A percentile compares a stretch with the other conserved stretches of the same genome.
Evolutionary conservation across 306 rosid species (phyloP).

Genomic region (Comarum palustre): DNA sequence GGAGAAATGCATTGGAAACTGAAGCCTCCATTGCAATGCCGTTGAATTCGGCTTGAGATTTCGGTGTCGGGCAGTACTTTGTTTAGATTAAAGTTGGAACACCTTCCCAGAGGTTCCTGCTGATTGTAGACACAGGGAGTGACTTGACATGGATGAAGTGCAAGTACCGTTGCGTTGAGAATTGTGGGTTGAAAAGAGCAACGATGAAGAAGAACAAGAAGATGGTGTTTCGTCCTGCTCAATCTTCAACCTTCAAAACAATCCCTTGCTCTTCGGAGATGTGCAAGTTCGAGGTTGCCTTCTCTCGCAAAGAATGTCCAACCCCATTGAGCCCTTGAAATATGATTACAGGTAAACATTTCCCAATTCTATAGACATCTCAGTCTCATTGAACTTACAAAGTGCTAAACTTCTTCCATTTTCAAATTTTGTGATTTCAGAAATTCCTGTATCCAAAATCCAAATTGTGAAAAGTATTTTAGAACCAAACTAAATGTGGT

Average conservation of each 20-base stretch:
- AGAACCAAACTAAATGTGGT: conserved; percentile 23
- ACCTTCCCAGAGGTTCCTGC: conserved; percentile 50
- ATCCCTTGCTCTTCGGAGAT: too few species aligned
- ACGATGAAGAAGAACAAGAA: too few species aligned
- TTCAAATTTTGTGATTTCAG: background rate
- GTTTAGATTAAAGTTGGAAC: conserved; percentile 57
- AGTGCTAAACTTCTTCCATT: background rate
- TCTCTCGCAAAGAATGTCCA: too few species aligned
- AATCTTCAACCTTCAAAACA: too few species aligned
- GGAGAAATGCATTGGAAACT: conserved; percentile 22
- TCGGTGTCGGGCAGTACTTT: conserved; percentile 54
- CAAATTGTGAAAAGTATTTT: background rate
- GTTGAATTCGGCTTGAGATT: conserved; percentile 48
- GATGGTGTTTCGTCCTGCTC: too few species aligned
- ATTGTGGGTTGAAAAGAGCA: too few species aligned
- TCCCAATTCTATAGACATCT: background rate
- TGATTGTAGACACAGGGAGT: conserved; percentile 66
- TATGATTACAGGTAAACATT: conserved; percentile 56
- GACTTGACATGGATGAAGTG: conserved; percentile 76
- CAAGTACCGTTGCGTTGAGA: conserved; percentile 26
- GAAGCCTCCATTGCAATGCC: conserved; percentile 33
- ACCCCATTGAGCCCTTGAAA: conserved; percentile 48
- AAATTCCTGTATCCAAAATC: background rate
- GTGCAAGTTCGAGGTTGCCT: too few species aligned
- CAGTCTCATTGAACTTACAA: background rate